Evolutionary conservation across 371 early-diverging fungal species (phyloP), one percentile per base, ranked within the genome.

Genomic region (Mortierella sp.): DNA sequence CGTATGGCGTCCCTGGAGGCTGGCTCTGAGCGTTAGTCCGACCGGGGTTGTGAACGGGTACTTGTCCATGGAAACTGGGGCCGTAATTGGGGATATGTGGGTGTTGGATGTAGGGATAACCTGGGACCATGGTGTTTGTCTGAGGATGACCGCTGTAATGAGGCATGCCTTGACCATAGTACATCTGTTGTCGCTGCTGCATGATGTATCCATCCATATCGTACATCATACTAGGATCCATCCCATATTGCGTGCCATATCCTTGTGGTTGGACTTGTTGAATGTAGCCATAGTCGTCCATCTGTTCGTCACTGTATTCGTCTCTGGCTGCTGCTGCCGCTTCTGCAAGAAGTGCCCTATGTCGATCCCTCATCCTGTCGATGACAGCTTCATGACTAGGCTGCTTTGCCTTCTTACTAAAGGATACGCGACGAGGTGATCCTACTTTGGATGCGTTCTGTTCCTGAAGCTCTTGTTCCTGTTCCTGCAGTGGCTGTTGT

Each of bases 341-440:
- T 8, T 60, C 71, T 1, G 55, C 65, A 1, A 71, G 44, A 14
- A 56, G 48, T 3, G 71, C 71, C n/a, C 71, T 60, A 34, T 71
- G 71, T 21, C 71, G 60, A 19, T 57, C 71, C 24, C 60, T 71
- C 71, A 71, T 71, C 27, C 71, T 60, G 21, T 60, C 60, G 40
- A 71, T 59, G 10, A 65, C 71, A 8, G 52, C 56, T 43, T 56
- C 71, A n/a, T 60, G 52, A 13, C 46, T 60, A 34, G 49, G 8
- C 44, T 16, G 44, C 43, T 39, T 25, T 49, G 40, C 28, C 22
- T 12, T 28, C 34, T 3, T 22, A 14, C 12, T 40, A 46, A n/a
- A n/a, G n/a, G n/a, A n/a, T n/a, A n/a, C n/a, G n/a, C n/a, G n/a
- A n/a, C n/a, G n/a, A n/a, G n/a, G n/a, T n/a, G n/a, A n/a, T n/a